Conservation (phyloP, 768 basidiomycete genomes). For the Tulasnella calospora region DNA sequence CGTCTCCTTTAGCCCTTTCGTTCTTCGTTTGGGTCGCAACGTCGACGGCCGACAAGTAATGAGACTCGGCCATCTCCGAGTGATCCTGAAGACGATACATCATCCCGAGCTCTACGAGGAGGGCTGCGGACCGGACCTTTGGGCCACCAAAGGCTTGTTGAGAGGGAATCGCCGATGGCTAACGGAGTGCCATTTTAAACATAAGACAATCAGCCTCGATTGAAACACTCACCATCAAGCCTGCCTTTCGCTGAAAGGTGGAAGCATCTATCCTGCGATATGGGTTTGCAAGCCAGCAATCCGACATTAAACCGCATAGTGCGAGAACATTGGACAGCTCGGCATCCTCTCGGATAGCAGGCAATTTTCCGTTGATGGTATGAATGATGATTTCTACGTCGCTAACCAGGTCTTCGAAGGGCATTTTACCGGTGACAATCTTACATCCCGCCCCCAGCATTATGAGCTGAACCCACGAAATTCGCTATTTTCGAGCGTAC, state of each 20-base stretch:
- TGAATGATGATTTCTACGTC: too few species aligned
- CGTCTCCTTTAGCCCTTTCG: too few species aligned
- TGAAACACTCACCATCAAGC: not conserved
- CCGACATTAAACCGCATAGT: not conserved
- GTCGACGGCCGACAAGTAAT: not conserved
- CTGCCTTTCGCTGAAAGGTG: not conserved
- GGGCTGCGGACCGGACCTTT: not conserved
- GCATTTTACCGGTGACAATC: too few species aligned
- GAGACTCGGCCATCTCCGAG: not conserved
- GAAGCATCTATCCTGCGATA: not conserved
- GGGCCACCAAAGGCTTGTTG: not conserved
- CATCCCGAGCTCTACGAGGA: not conserved
- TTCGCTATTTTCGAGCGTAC: too few species aligned
- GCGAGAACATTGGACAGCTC: not conserved
- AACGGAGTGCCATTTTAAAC: not conserved
- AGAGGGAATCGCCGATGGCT: not conserved
- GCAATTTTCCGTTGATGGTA: not conserved
- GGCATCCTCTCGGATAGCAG: not conserved
- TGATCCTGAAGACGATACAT: not conserved
- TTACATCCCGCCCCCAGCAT: too few species aligned
- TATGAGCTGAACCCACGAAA: too few species aligned
- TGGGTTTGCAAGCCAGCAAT: not conserved
- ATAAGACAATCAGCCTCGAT: not conserved
- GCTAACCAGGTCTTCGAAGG: too few species aligned
- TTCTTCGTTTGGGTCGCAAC: not conserved